These are phyloP conservation scores for Nitzschia palea DNA, from an alignment of 108 stramenopile genomes.

Conservation along the genomic window DNA sequence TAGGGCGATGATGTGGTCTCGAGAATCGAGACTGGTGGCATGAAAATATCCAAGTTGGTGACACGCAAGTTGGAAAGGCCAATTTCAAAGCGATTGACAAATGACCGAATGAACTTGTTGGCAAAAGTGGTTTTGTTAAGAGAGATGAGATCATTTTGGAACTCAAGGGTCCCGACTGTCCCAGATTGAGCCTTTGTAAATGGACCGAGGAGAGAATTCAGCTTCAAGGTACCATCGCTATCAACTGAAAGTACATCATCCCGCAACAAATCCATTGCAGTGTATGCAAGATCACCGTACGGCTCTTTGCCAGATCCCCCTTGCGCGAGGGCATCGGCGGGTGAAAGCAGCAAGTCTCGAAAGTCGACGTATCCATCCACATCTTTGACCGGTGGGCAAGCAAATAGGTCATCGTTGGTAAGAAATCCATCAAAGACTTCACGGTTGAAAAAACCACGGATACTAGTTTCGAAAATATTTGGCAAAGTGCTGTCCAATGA, in stretches of 20 bases:
- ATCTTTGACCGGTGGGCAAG: neutral
- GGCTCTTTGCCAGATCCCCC: slow-evolving; percentile 5
- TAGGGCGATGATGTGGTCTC: neutral
- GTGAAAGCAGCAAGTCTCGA: slow-evolving; percentile 14
- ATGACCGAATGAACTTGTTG: neutral
- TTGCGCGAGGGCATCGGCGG: neutral
- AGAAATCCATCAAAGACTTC: slow-evolving; percentile 28
- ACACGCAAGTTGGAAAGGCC: slow-evolving; percentile 35
- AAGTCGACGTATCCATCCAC: slow-evolving; percentile 21
- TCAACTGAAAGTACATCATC: slow-evolving; percentile 15
- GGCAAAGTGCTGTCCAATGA: slow-evolving; percentile 46
- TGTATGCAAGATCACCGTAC: slow-evolving; percentile 28
- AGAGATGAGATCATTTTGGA: slow-evolving; percentile 9
- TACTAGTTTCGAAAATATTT: slow-evolving; percentile 48
- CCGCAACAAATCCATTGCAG: slow-evolving; percentile 12
- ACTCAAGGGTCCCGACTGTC: slow-evolving; percentile 5
- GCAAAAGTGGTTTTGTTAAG: slow-evolving; percentile 4
- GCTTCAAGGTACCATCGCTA: slow-evolving; percentile 5
- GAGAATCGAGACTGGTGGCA: slow-evolving; percentile 14
- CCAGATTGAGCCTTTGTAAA: slow-evolving; percentile 31
- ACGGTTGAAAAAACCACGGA: slow-evolving; percentile 50
- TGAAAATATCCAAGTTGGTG: slow-evolving; percentile 49
- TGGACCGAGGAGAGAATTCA: slow-evolving; percentile 26
- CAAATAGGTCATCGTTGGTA: neutral
- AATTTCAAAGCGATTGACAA: slow-evolving; percentile 26